These are phyloP conservation scores for Phylloporus rhodoxanthus DNA, from an alignment of 768 basidiomycete genomes.

Conservation along the genomic window DNA sequence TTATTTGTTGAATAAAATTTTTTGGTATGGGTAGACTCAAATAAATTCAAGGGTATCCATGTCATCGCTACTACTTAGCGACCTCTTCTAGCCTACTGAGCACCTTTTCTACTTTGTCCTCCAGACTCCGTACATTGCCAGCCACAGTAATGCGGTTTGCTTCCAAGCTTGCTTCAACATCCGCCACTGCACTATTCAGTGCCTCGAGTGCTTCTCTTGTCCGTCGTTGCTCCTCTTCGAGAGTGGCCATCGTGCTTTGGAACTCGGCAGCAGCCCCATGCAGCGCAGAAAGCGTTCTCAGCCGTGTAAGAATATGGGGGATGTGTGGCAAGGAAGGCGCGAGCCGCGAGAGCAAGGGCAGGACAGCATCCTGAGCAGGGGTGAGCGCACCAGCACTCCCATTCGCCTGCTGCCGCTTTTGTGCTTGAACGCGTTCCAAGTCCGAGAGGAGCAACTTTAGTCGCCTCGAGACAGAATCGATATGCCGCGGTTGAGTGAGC, in stretches of 20 bases:
- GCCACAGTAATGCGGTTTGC: conserved; percentile 67
- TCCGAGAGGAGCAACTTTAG: conserved; percentile 90
- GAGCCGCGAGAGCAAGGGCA: conserved; percentile 65
- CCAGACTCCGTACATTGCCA: conserved; percentile 68
- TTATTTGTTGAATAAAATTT: neutral
- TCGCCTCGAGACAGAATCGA: conserved; percentile 91
- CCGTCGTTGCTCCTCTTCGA: conserved; percentile 71
- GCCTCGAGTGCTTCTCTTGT: conserved; percentile 60
- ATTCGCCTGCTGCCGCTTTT: conserved; percentile 18
- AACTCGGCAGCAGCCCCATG: conserved; percentile 82
- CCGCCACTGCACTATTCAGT: conserved; percentile 58
- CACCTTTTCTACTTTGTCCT: conserved; percentile 48
- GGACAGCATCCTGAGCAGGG: conserved; percentile 50
- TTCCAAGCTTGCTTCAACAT: conserved; percentile 70
- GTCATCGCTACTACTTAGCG: conserved; percentile 8
- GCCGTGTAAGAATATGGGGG: conserved; percentile 82
- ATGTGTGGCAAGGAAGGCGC: conserved; percentile 73
- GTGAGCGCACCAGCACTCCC: conserved; percentile 18
- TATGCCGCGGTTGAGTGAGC: conserved; percentile 91
- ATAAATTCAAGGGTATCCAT: conserved; percentile 1
- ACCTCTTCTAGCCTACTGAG: conserved; percentile 39
- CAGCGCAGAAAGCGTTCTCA: conserved; percentile 76
- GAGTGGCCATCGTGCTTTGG: conserved; percentile 52
- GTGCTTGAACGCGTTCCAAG: conserved; percentile 63
- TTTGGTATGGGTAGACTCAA: conserved; percentile 1